These are phyloP conservation scores for Mucor velutinosus DNA, from an alignment of 371 early-diverging fungal genomes.

Conservation along the genomic window DNA sequence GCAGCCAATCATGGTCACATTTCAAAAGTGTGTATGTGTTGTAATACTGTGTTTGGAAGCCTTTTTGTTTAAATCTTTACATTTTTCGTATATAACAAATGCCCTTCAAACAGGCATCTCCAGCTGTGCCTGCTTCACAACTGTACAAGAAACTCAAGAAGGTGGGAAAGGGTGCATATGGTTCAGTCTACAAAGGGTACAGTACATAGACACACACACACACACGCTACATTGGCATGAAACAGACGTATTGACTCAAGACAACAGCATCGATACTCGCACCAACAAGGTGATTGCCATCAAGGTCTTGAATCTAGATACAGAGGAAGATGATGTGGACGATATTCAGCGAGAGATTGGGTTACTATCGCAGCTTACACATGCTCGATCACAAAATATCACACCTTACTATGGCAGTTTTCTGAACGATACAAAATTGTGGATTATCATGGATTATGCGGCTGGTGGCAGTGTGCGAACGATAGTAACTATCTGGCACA, in stretches of 20 bases:
- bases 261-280: conserved; percentile 62
- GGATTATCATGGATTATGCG: conserved; percentile 98
- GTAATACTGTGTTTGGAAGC: background rate
- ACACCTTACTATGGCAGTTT: conserved; percentile 93
- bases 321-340: conserved; percentile 94
- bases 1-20: background rate
- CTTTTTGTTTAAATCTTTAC: background rate
- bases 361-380: conserved; percentile 81
- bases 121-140: conserved; percentile 32
- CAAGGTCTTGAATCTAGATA: conserved; percentile 95
- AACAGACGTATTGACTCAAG: background rate
- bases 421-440: conserved; percentile 89
- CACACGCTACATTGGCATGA: background rate
- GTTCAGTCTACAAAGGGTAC: conserved; percentile 60
- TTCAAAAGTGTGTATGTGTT: background rate
- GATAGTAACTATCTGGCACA: conserved; percentile 56
- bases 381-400: conserved; percentile 86
- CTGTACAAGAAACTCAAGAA: conserved; percentile 47
- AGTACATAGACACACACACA: background rate
- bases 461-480: conserved; percentile 91
- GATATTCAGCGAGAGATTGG: conserved; percentile 95
- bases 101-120: conserved; percentile 11
- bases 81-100: background rate
- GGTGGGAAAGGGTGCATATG: conserved; percentile 59
- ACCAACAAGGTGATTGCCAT: conserved; percentile 86